A percentile compares a stretch with the other conserved stretches of the same genome.
Evolutionary conservation across 352 stramenopile species (phyloP).

Genomic region (Globisporangium yorkense): DNA sequence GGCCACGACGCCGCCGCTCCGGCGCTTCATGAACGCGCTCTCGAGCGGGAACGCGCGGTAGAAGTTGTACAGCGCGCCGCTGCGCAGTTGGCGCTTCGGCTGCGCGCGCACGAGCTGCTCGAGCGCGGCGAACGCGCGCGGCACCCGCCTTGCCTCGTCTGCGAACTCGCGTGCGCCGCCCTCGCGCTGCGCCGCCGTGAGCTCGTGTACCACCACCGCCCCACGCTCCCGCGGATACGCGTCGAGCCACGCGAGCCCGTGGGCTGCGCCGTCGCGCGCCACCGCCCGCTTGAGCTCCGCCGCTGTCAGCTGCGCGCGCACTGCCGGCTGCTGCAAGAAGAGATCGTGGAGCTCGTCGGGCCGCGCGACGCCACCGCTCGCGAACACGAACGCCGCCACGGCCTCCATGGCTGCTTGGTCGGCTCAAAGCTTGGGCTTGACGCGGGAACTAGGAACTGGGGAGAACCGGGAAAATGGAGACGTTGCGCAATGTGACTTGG

Average conservation of each 20-base stretch:
- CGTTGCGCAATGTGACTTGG: too few relatives aligned
- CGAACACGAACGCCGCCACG: slow-evolving; percentile 9
- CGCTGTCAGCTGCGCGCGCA: neutral
- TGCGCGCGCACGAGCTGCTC: slow-evolving; percentile 2
- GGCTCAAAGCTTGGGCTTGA: too few relatives aligned
- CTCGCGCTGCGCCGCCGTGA: slow-evolving; percentile 1
- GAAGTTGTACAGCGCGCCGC: slow-evolving; percentile 4
- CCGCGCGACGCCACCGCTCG: slow-evolving; percentile 10
- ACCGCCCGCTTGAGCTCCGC: slow-evolving; percentile 10
- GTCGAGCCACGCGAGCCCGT: slow-evolving; percentile 10
- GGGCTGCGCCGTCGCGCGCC: neutral
- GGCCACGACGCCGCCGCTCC: slow-evolving; percentile 4
- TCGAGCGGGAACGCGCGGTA: slow-evolving; percentile 7
- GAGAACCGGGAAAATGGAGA: too few relatives aligned
- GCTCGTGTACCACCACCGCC: slow-evolving; percentile 1
- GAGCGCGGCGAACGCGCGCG: slow-evolving; percentile 1
- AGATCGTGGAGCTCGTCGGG: slow-evolving; percentile 16
- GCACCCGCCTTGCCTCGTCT: slow-evolving; percentile 3
- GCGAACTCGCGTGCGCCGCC: neutral
- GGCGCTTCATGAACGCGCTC: slow-evolving; percentile 15
- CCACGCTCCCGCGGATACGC: slow-evolving; percentile 2
- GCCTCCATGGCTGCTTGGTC: slow-evolving; percentile 5
- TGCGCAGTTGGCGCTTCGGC: neutral
- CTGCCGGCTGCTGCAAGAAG: slow-evolving; percentile 4
- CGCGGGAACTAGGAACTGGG: too few relatives aligned